Evolutionary conservation across 768 basidiomycete genomes (phyloP), one percentile per base, ranked within the genome.

Genomic region (Mycena galericulata): DNA sequence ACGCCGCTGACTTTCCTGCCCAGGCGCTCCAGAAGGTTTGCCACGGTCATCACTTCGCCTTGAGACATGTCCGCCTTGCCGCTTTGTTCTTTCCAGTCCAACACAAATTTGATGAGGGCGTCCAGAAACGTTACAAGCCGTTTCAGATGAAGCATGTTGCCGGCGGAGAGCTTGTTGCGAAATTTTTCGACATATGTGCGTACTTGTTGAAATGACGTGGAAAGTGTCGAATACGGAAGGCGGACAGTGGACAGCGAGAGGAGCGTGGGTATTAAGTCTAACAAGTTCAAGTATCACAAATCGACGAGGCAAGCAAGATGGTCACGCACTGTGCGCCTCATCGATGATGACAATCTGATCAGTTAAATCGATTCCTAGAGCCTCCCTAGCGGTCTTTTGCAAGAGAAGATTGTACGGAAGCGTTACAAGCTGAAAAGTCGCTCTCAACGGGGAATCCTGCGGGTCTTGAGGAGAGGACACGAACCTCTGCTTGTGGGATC

Each of bases 401-500:
- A 99, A 81, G 1, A 99, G 83, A 22, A 98, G 89, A 77, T 97
- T 97, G 77, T 99, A 99, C 0, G 97, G 98, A 10, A 99, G 83
- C 0, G 93, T 92, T n/a, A 98, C 89, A 1, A 98, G 84, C 95
- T 97, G 65, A 14, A 26, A 67, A 38, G 17, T 60, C n/a, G 15
- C 30, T 26, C 51, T 41, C 14, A 27, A 58, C 38, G 54, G 32
- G 15, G 10, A 15, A n/a, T n/a, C n/a, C 12, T 40, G 11, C 47
- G 59, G 22, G 27, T 32, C 2, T 38, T 29, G 3, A 18, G 26
- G 10, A n/a, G 0, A 41, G 51, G 20, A 58, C 84, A 46, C 68
- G 95, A 24, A 54, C 95, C 85, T 99, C 93, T 34, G 97, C 95
- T 76, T 95, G 94, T 40, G 92, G 89, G 59, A 98, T 95, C 17